Evolutionary conservation across 2,329 filamentous ascomycete genomes (phyloP), one percentile per base, ranked within the genome.

Genomic region (Ceratocystis lukuohia): DNA sequence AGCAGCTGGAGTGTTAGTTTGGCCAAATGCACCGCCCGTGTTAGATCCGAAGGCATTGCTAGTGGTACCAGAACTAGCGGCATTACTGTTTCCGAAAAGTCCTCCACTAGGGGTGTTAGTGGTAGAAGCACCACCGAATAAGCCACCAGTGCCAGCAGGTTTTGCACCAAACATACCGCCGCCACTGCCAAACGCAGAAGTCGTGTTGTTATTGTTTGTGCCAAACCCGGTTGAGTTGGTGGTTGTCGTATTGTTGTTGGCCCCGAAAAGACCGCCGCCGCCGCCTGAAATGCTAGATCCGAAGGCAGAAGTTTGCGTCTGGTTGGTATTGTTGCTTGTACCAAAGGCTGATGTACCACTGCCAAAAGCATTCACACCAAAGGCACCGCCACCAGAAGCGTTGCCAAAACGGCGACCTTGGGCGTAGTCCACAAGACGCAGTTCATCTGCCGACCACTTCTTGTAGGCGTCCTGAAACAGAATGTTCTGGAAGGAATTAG

Each of bases 361-460:
- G 64, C 83, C 82, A 70, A 85, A 85, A 10, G 77, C 78, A 69
- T 77, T 75, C 30, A 86, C 80, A 20, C 91, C 93, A 75, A 96
- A 96, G 6, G 88, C 89, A 67, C 91, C 91, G 70, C 91, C 88
- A 37, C 90, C 91, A 69, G 88, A 90, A 53, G 83, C 82, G 75
- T 93, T 96, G 44, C 92, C 94, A 74, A 84, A 90, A 65, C 88
- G 87, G 68, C 92, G 86, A 63, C 92, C 92, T 75, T 92, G 88
- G 68, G 87, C 84, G 74, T 99, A 99, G 75, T 99, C 94, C 59
- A 85, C 90, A 69, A 96, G 76, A 72, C 89, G 82, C 65, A 94
- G 77, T 75, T 94, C 88, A 71, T 89, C 94, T n/a, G 89, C 84
- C 8, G 93, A 96, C 79, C 88, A 97, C 74, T 94, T 95, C 75